Conservation (phyloP, 352 stramenopile species). For the Phytophthora syringae region DNA sequence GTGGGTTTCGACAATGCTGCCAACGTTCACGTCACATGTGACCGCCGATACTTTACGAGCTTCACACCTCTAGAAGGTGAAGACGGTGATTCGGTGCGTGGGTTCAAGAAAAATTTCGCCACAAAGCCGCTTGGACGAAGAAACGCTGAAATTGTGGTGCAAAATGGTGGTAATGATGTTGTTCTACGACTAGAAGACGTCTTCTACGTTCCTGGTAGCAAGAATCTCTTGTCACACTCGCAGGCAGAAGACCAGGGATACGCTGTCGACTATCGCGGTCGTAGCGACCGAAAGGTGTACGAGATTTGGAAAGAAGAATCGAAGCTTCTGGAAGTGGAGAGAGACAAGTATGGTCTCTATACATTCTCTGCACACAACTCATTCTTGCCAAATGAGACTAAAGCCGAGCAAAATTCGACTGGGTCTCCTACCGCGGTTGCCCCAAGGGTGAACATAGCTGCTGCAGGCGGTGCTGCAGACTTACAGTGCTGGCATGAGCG, state of each 20-base stretch:
- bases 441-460: no score
- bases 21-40: constrained; percentile 6
- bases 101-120: constrained; percentile 15
- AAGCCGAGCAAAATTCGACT: no score
- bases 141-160: not conserved
- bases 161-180: not conserved
- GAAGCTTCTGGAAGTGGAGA: not conserved
- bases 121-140: not conserved
- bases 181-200: not conserved
- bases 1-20: constrained; percentile 13
- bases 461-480: no score
- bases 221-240: constrained; percentile 9
- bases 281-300: not conserved
- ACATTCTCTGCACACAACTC: no score
- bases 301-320: constrained; percentile 1
- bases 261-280: constrained; percentile 8
- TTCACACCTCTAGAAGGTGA: not conserved
- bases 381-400: no score
- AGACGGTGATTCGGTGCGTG: not conserved
- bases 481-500: no score
- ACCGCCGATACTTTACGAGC: constrained; percentile 7
- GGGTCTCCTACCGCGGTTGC: no score
- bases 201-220: constrained; percentile 1
- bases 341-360: constrained; percentile 3
- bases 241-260: no score